These are phyloP conservation scores for Medicago ruthenica DNA, from an alignment of 306 rosid species.

Conservation along the genomic window DNA sequence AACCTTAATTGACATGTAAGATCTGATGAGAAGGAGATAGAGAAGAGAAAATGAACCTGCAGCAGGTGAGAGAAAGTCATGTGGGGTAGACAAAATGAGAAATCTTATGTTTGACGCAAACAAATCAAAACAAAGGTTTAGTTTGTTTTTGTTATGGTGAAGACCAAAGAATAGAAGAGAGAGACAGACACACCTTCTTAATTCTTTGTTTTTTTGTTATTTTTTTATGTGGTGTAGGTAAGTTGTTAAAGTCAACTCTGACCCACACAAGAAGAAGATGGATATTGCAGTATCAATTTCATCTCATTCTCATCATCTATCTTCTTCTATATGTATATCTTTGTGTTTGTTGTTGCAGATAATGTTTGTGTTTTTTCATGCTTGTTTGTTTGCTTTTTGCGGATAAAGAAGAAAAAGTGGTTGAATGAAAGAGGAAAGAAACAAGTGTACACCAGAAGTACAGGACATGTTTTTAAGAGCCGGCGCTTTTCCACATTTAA, in stretches of 20 bases:
- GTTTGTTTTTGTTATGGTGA: too few relatives aligned
- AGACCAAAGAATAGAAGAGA: constrained; percentile 9
- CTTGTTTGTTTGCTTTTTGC: background rate
- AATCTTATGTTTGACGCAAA: constrained; percentile 38
- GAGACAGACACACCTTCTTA: constrained; percentile 11
- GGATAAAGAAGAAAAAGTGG: constrained; percentile 20
- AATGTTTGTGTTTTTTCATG: background rate
- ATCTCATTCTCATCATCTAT: background rate
- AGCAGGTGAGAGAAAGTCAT: constrained; percentile 36
- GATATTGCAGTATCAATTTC: background rate
- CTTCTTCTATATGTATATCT: background rate
- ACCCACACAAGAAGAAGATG: constrained; percentile 17
- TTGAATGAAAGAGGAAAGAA: background rate
- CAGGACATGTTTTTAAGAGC: constrained; percentile 8
- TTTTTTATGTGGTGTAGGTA: background rate
- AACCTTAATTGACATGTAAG: constrained; percentile 31
- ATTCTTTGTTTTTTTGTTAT: background rate
- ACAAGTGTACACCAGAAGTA: background rate
- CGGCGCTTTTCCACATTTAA: constrained; percentile 43
- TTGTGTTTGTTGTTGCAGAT: background rate
- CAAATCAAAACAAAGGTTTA: constrained; percentile 31
- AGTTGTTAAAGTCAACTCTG: constrained; percentile 36
- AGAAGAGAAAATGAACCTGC: background rate
- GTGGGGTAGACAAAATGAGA: constrained; percentile 26
- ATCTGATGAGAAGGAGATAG: constrained; percentile 36